A percentile compares a stretch with the other conserved stretches of the same genome.
Conservation (phyloP, 352 stramenopile species). For the Pythium oligandrum region DNA sequence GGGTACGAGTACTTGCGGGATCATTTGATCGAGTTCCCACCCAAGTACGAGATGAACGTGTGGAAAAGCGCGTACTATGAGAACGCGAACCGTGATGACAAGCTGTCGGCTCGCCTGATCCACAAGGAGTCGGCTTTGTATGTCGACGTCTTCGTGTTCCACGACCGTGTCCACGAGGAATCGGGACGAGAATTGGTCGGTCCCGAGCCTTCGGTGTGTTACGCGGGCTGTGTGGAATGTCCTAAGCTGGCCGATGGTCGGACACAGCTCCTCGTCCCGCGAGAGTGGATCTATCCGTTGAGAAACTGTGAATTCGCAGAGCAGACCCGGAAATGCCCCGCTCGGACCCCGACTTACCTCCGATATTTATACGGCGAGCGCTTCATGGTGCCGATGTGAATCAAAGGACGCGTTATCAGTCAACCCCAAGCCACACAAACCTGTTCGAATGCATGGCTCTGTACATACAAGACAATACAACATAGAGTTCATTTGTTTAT, state of each 20-base stretch:
- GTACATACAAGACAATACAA: no score
- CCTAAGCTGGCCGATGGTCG: constrained; percentile 1
- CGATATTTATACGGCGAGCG: constrained; percentile 18
- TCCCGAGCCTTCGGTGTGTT: constrained; percentile 21
- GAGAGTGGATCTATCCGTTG: constrained; percentile 24
- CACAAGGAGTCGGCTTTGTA: constrained; percentile 19
- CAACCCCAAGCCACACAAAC: no score
- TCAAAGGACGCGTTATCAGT: no score
- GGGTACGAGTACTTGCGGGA: constrained; percentile 12
- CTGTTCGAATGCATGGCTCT: no score
- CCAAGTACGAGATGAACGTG: constrained; percentile 17
- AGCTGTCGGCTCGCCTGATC: constrained; percentile 18
- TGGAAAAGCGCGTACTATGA: constrained; percentile 17
- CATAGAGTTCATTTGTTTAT: no score
- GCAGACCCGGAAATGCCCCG: constrained; percentile 16
- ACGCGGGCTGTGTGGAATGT: constrained; percentile 14
- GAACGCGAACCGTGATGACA: constrained; percentile 14
- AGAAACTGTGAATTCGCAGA: constrained; percentile 20
- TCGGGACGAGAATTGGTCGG: constrained; percentile 8
- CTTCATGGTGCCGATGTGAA: constrained; percentile 6
- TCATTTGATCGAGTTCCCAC: constrained; percentile 10
- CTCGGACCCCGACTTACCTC: constrained; percentile 18
- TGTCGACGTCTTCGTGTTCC: constrained; percentile 26
- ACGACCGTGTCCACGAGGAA: constrained; percentile 11
- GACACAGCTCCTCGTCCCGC: constrained; percentile 16